Conservation (phyloP, 495 filamentous ascomycete genomes). For the Geoglossum glabrum region DNA sequence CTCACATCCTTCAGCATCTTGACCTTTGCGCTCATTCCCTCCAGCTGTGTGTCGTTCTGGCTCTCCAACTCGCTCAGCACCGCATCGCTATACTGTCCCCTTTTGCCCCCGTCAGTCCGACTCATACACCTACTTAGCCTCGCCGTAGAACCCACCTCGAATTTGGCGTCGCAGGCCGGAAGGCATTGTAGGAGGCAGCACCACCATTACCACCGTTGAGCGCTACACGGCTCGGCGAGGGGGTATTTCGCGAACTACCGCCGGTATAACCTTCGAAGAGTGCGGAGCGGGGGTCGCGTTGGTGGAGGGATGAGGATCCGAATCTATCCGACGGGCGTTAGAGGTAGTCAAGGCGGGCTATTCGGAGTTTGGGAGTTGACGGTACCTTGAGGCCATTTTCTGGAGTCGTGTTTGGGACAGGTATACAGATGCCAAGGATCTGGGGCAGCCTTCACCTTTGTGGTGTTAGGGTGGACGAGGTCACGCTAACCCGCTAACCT, state of each 20-base stretch:
- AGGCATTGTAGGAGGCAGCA: constrained; percentile 14
- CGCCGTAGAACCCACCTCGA: constrained; percentile 28
- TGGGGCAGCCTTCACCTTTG: background rate
- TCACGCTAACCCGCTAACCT: background rate
- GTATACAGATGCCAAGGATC: background rate
- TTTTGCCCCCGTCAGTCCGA: constrained; percentile 12
- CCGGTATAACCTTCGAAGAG: constrained; percentile 56
- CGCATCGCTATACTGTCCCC: constrained; percentile 84
- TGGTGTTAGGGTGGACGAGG: background rate
- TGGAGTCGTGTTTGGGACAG: background rate
- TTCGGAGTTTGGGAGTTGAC: background rate
- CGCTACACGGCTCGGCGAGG: constrained; percentile 9
- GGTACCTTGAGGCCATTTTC: constrained; percentile 1
- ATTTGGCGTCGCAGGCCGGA: constrained; percentile 63
- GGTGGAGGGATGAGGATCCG: constrained; percentile 26
- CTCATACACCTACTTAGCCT: background rate
- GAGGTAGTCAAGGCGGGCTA: background rate
- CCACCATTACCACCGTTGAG: too few relatives aligned
- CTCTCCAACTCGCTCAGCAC: constrained; percentile 86
- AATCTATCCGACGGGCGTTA: constrained; percentile 9
- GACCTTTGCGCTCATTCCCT: constrained; percentile 80
- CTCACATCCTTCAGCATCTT: constrained; percentile 77
- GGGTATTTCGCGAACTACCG: constrained; percentile 20
- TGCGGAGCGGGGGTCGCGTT: constrained; percentile 70
- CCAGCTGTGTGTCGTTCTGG: constrained; percentile 82